A percentile compares a stretch with the other conserved stretches of the same genome.
These are phyloP conservation scores for Hippophae rhamnoides DNA, from an alignment of 306 rosid genomes.

Conservation along the genomic window DNA sequence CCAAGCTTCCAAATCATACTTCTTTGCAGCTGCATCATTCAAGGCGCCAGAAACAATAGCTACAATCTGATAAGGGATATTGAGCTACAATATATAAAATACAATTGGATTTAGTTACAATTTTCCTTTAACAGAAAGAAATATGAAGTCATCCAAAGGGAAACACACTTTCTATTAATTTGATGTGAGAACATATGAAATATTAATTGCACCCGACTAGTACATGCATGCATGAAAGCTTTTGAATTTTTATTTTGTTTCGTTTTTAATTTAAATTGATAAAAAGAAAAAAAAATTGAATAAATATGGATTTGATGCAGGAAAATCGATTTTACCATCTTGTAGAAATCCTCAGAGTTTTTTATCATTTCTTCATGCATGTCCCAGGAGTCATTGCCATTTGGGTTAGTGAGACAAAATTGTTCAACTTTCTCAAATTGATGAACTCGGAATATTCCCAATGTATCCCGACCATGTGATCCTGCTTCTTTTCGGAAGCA, in stretches of 20 bases:
- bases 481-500: slow-evolving; percentile 99
- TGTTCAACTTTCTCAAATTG: slow-evolving; percentile 97
- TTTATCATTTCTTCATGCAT: slow-evolving; percentile 96
- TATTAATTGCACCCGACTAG: no score
- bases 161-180: no score
- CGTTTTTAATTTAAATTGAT: no score
- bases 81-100: slow-evolving; percentile 38
- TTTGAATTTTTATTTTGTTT: background rate
- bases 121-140: no score
- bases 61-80: slow-evolving; percentile 80
- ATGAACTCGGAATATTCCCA: slow-evolving; percentile 91
- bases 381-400: slow-evolving; percentile 76
- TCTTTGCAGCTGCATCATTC: slow-evolving; percentile 97
- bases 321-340: slow-evolving; percentile 30
- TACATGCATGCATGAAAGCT: no score
- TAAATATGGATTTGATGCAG: background rate
- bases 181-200: no score
- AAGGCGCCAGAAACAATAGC: slow-evolving; percentile 91
- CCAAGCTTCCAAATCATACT: slow-evolving; percentile 92
- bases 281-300: background rate
- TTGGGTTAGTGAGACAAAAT: slow-evolving; percentile 79
- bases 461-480: slow-evolving; percentile 91
- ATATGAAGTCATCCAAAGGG: no score
- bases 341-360: slow-evolving; percentile 83
- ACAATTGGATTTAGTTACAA: background rate